Evolutionary conservation across 768 basidiomycete species (phyloP).

Genomic region (Phaffia tasmanica): DNA sequence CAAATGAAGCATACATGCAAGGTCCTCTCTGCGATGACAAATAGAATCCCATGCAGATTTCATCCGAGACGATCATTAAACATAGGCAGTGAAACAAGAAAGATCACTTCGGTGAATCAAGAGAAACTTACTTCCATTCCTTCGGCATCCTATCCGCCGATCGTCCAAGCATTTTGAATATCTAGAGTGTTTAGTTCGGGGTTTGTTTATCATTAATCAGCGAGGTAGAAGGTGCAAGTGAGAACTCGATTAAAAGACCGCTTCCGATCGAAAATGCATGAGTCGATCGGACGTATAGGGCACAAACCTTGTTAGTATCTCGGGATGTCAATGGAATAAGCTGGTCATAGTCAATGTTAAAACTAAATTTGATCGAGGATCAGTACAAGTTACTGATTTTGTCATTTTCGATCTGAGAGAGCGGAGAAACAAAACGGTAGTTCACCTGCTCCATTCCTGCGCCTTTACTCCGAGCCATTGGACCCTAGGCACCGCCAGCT

Average conservation of each 20-base stretch:
- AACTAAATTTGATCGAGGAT: neutral
- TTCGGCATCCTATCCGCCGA: neutral
- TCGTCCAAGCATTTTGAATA: conserved; percentile 10
- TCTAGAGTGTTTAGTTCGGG: neutral
- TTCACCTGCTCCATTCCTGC: conserved; percentile 55
- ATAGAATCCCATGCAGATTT: neutral
- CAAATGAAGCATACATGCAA: conserved; percentile 21
- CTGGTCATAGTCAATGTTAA: conserved; percentile 17
- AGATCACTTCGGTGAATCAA: neutral
- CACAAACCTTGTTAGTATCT: conserved; percentile 9
- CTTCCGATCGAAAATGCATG: neutral
- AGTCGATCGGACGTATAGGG: neutral
- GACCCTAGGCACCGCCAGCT: conserved; percentile 56
- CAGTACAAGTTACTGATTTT: neutral
- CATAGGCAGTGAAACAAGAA: neutral
- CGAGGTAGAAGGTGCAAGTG: neutral
- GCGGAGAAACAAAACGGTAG: neutral
- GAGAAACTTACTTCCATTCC: conserved; percentile 19
- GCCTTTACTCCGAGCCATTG: conserved; percentile 69
- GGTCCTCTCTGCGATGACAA: conserved; percentile 8
- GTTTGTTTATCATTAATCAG: too few species aligned
- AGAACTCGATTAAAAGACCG: neutral
- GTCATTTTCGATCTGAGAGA: neutral
- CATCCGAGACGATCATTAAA: neutral
- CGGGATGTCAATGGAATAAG: conserved; percentile 12